phyloP scores from a whole-genome alignment of 148 eudicot genomes.

The Persicaria maculosa region DNA sequence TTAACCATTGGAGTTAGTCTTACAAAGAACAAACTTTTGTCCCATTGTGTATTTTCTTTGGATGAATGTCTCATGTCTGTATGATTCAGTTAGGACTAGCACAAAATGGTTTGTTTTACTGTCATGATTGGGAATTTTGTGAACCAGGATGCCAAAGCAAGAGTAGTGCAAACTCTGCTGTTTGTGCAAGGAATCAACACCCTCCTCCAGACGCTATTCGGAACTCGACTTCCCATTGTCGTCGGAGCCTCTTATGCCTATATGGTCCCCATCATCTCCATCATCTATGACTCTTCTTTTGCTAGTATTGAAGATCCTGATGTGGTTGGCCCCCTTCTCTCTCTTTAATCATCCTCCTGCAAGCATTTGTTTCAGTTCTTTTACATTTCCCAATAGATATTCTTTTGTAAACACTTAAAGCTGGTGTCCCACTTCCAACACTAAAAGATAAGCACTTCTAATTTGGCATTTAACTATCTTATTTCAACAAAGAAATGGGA shows the following conservation, averaged over 20 bases:
- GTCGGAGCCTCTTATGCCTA: conserved; percentile 95
- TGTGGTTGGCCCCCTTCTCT: conserved; percentile 31
- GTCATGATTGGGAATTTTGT: conserved; percentile 9
- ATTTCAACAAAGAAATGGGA: not conserved
- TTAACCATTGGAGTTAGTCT: too few species aligned
- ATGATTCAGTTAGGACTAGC: not conserved
- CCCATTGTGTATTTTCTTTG: not conserved
- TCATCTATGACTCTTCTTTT: conserved; percentile 70
- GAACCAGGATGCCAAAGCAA: conserved; percentile 82
- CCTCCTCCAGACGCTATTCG: conserved; percentile 75
- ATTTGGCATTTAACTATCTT: not conserved
- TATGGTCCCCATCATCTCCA: conserved; percentile 89
- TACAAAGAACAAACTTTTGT: not conserved
- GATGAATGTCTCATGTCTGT: not conserved
- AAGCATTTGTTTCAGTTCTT: conserved; percentile 7
- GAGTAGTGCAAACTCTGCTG: conserved; percentile 89
- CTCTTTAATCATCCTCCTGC: conserved; percentile 1
- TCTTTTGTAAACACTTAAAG: not conserved
- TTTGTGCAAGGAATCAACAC: conserved; percentile 94
- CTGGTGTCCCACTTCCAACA: not conserved
- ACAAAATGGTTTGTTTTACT: not conserved
- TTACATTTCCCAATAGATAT: not conserved
- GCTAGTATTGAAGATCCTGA: conserved; percentile 50
- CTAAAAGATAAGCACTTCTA: conserved; percentile 7
- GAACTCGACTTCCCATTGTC: conserved; percentile 82